Evolutionary conservation across 768 basidiomycete species (phyloP).

Genomic region (Termitomyces sp.): DNA sequence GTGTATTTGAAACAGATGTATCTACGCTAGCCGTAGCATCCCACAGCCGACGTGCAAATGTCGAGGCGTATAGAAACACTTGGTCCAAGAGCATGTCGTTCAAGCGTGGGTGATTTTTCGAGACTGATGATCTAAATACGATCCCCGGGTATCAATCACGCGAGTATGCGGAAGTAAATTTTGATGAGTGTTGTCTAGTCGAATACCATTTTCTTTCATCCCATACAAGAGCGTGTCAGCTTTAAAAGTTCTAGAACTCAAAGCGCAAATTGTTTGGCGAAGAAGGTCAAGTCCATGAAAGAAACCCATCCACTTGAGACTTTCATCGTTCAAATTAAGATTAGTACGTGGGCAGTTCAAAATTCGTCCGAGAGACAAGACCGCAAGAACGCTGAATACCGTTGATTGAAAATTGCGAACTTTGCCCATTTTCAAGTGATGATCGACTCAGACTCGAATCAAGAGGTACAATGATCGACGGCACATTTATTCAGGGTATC

Average conservation of each 20-base stretch:
- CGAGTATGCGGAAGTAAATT: too few species aligned
- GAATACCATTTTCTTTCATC: too few species aligned
- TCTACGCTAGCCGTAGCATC: slow-evolving; percentile 11
- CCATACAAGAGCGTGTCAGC: background rate
- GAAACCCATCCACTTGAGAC: background rate
- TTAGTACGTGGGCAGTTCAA: background rate
- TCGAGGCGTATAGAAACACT: slow-evolving; percentile 4
- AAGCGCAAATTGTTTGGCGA: too few species aligned
- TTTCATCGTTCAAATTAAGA: background rate
- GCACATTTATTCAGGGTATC: background rate
- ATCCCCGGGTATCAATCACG: too few species aligned
- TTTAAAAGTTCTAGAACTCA: too few species aligned
- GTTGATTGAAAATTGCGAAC: background rate
- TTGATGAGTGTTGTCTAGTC: too few species aligned
- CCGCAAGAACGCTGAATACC: background rate
- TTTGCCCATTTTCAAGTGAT: background rate
- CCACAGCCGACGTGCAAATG: slow-evolving; percentile 18
- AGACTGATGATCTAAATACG: too few species aligned
- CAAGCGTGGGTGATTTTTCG: background rate
- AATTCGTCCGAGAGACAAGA: background rate
- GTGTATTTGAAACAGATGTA: slow-evolving; percentile 18
- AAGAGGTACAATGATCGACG: background rate
- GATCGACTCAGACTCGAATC: background rate
- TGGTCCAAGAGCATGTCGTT: background rate
- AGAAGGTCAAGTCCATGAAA: background rate